phyloP scores from a whole-genome alignment of 2,329 filamentous ascomycete species.

The Penicillium expansum region DNA sequence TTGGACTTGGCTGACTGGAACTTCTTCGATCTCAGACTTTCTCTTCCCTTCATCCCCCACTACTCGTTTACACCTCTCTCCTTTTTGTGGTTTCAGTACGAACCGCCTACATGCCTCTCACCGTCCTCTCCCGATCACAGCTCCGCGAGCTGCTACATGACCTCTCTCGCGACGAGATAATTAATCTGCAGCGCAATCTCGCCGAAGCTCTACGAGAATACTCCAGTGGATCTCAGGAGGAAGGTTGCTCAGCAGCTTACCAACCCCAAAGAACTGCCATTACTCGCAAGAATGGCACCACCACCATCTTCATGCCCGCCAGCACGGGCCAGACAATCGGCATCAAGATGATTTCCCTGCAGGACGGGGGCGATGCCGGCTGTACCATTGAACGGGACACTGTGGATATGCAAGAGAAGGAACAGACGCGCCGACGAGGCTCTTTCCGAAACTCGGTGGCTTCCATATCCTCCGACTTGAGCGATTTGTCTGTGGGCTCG shows the following conservation, averaged over 20 bases:
- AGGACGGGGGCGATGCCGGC: conserved; percentile 33
- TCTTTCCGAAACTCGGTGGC: conserved; percentile 32
- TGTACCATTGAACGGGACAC: conserved; percentile 34
- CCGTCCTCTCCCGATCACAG: conserved; percentile 57
- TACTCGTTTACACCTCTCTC: not conserved
- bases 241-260: conserved; percentile 58
- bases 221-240: conserved; percentile 59
- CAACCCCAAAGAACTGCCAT: conserved; percentile 62
- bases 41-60: not conserved
- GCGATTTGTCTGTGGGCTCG: conserved; percentile 35
- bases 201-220: conserved; percentile 63
- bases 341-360: conserved; percentile 63
- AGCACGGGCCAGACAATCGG: conserved; percentile 59
- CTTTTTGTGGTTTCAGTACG: not conserved
- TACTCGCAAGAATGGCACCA: conserved; percentile 59
- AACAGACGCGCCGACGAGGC: conserved; percentile 17
- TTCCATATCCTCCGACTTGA: conserved; percentile 36
- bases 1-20: conserved; percentile 2
- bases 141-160: conserved; percentile 56
- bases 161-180: conserved; percentile 56
- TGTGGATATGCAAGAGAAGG: conserved; percentile 16
- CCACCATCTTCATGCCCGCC: conserved; percentile 67
- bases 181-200: conserved; percentile 57
- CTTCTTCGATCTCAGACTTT: conserved; percentile 1
- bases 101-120: conserved; percentile 53